A percentile compares a stretch with the other conserved stretches of the same genome.
phyloP scores from a whole-genome alignment of 495 filamentous ascomycete genomes.

The Aspergillus mulundensis region DNA sequence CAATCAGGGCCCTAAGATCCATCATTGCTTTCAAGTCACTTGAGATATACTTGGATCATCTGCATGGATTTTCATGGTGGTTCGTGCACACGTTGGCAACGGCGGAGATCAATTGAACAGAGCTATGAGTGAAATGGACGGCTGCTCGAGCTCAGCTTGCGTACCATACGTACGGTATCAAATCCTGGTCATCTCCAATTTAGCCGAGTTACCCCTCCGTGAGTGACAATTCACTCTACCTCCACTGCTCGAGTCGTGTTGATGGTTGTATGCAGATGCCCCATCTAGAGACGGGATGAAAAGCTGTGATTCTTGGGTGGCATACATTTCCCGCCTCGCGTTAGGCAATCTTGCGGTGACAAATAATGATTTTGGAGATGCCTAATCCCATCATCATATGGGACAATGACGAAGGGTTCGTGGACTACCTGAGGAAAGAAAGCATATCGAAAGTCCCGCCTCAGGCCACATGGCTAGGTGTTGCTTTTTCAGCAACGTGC shows the following conservation, averaged over 20 bases:
- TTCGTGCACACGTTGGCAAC: background rate
- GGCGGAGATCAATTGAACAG: background rate
- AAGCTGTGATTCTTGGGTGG: background rate
- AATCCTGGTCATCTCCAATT: background rate
- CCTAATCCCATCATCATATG: background rate
- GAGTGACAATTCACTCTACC: conserved; percentile 6
- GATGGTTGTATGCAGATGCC: background rate
- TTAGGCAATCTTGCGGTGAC: background rate
- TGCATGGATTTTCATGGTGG: background rate
- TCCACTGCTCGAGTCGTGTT: background rate
- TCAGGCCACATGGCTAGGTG: conserved; percentile 3
- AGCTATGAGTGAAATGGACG: background rate
- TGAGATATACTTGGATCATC: conserved; percentile 1
- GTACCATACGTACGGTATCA: background rate
- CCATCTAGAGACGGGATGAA: background rate
- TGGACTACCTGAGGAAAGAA: background rate
- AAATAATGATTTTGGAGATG: background rate
- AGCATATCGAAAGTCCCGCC: background rate
- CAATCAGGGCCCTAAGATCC: conserved; percentile 1
- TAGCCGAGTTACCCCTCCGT: background rate
- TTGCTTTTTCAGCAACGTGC: conserved; percentile 9
- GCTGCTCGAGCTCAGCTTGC: background rate
- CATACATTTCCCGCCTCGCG: background rate
- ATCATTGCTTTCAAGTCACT: background rate
- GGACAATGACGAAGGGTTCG: background rate